These are phyloP conservation scores for Candida glaebosa DNA, from an alignment of 805 yeast genomes.

Conservation along the genomic window DNA sequence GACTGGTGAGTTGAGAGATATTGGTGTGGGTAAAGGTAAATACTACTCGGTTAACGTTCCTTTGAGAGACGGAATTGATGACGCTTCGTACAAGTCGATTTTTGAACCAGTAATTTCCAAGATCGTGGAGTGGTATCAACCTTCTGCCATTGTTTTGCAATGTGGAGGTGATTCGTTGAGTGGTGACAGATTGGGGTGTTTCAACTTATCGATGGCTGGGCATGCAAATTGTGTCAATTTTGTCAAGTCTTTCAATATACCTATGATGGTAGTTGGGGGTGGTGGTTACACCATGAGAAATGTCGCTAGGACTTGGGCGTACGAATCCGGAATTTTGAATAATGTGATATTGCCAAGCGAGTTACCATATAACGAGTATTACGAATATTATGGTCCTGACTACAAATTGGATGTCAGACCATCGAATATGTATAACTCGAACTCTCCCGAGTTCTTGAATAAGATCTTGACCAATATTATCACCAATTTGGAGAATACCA, in stretches of 20 bases:
- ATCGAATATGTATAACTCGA: slow-evolving; percentile 94
- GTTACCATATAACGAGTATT: slow-evolving; percentile 92
- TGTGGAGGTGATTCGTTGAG: slow-evolving; percentile 98
- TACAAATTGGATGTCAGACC: slow-evolving; percentile 93
- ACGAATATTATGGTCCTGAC: slow-evolving; percentile 97
- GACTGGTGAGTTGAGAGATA: slow-evolving; percentile 89
- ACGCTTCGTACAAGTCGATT: slow-evolving; percentile 76
- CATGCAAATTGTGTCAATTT: slow-evolving; percentile 95
- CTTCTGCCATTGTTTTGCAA: slow-evolving; percentile 94
- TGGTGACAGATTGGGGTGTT: slow-evolving; percentile 94
- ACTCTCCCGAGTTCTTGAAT: slow-evolving; percentile 86
- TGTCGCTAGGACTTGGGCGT: slow-evolving; percentile 94
- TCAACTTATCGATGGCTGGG: slow-evolving; percentile 87
- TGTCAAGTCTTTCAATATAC: slow-evolving; percentile 81
- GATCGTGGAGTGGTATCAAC: slow-evolving; percentile 83
- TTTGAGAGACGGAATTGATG: slow-evolving; percentile 93
- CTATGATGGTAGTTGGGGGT: slow-evolving; percentile 93
- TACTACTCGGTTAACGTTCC: slow-evolving; percentile 90
- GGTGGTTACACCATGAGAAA: slow-evolving; percentile 98
- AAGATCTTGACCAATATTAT: slow-evolving; percentile 76
- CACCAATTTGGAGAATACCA: slow-evolving; percentile 79
- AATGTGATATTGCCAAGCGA: slow-evolving; percentile 73
- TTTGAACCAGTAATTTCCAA: slow-evolving; percentile 85
- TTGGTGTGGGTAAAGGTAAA: slow-evolving; percentile 88
- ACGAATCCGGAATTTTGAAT: slow-evolving; percentile 84